A percentile compares a stretch with the other conserved stretches of the same genome.
Evolutionary conservation across 2,329 filamentous ascomycete genomes (phyloP).

Genomic region (Saccharata proteae): DNA sequence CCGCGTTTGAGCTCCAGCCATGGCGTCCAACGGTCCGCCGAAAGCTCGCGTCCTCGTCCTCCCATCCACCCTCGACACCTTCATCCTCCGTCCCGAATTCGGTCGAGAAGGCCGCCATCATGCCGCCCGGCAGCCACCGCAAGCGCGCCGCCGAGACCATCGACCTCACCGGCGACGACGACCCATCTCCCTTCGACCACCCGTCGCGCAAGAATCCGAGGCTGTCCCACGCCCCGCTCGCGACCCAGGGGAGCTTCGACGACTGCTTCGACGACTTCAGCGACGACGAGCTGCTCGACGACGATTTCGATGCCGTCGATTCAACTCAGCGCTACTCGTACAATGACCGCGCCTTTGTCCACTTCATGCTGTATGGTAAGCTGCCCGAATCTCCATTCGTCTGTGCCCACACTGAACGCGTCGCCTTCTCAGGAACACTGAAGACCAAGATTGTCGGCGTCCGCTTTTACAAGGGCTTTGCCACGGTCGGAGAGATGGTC

Average conservation of each 20-base stretch:
- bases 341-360: constrained; percentile 6
- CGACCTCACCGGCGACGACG: constrained; percentile 32
- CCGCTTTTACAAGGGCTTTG: constrained; percentile 26
- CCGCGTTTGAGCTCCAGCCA: too few relatives aligned
- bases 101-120: too few relatives aligned
- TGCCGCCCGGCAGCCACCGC: too few relatives aligned
- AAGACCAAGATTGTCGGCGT: constrained; percentile 48
- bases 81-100: too few relatives aligned
- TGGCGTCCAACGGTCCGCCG: too few relatives aligned
- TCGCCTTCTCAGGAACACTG: constrained; percentile 19
- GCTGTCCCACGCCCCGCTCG: not conserved
- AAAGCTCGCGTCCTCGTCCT: too few relatives aligned
- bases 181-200: constrained; percentile 10
- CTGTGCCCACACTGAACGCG: not conserved
- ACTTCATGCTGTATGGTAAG: constrained; percentile 7
- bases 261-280: too few relatives aligned
- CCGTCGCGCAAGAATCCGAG: constrained; percentile 3
- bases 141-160: constrained; percentile 30
- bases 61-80: too few relatives aligned
- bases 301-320: constrained; percentile 2
- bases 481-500: constrained; percentile 23
- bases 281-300: too few relatives aligned
- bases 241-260: constrained; percentile 1
- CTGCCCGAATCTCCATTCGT: not conserved
- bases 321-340: constrained; percentile 4